phyloP scores from a whole-genome alignment of 176 grass and related monocot genomes.

The Phoenix dactylifera region DNA sequence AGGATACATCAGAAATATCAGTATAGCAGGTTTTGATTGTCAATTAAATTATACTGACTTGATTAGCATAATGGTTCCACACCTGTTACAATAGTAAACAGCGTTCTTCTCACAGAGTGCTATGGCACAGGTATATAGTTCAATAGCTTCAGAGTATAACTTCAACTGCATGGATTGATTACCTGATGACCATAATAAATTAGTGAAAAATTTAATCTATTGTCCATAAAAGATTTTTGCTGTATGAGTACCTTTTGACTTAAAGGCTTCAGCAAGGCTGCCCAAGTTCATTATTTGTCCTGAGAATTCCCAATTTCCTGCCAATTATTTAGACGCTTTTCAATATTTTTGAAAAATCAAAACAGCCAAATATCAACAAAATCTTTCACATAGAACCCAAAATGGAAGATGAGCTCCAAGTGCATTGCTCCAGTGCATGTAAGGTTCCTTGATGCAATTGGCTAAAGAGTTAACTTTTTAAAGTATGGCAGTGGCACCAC shows the following conservation, averaged over 20 bases:
- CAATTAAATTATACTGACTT: neutral
- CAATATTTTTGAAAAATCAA: no score
- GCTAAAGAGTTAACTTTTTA: no score
- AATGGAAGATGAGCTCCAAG: no score
- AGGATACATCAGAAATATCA: no score
- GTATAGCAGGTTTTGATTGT: neutral
- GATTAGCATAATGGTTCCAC: neutral
- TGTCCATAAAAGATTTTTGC: no score
- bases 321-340: neutral
- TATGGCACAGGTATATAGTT: conserved; percentile 68
- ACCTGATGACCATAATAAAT: conserved; percentile 42
- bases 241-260: conserved; percentile 47
- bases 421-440: no score
- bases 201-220: conserved; percentile 16
- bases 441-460: no score
- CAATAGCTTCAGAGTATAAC: conserved; percentile 50
- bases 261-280: conserved; percentile 63
- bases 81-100: conserved; percentile 82
- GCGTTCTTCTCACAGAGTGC: conserved; percentile 53
- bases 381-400: no score
- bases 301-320: conserved; percentile 40
- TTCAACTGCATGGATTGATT: conserved; percentile 66
- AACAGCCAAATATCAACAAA: no score
- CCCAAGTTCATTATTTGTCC: conserved; percentile 27
- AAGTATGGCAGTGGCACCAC: no score